These are phyloP conservation scores for Fusarium stilboides DNA, from an alignment of 2,329 filamentous ascomycete species.

Conservation along the genomic window DNA sequence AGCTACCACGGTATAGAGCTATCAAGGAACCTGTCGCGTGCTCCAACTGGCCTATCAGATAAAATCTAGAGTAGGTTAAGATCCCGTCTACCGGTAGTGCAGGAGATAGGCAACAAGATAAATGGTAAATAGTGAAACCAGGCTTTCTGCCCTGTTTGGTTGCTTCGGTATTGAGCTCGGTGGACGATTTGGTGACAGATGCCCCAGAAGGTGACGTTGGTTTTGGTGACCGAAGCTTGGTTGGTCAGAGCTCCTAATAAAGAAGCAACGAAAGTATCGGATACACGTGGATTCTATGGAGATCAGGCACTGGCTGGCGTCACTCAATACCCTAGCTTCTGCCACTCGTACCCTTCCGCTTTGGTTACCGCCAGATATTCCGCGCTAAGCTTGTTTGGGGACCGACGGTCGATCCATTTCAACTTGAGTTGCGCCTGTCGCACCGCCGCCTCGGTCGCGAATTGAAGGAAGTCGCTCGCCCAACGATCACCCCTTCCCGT, in stretches of 20 bases:
- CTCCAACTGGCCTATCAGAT: constrained; percentile 16
- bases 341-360: constrained; percentile 32
- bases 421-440: constrained; percentile 33
- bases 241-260: constrained; percentile 30
- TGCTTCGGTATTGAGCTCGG: constrained; percentile 31
- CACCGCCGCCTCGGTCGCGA: constrained; percentile 43
- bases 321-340: constrained; percentile 23
- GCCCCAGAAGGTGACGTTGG: constrained; percentile 23
- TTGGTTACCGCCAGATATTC: constrained; percentile 39
- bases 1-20: constrained; percentile 8
- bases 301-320: constrained; percentile 33
- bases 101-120: neutral
- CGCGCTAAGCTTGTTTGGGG: constrained; percentile 54
- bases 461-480: constrained; percentile 46
- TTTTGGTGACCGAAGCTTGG: constrained; percentile 18
- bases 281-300: constrained; percentile 41
- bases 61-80: constrained; percentile 18
- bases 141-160: constrained; percentile 18
- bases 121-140: neutral
- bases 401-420: constrained; percentile 51
- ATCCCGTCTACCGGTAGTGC: neutral
- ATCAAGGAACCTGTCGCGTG: constrained; percentile 41
- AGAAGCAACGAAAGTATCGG: constrained; percentile 14
- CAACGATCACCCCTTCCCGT: constrained; percentile 29
- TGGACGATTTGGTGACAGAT: constrained; percentile 27